phyloP scores from a whole-genome alignment of 2,329 filamentous ascomycete species.

The Paecilomyces niveus region DNA sequence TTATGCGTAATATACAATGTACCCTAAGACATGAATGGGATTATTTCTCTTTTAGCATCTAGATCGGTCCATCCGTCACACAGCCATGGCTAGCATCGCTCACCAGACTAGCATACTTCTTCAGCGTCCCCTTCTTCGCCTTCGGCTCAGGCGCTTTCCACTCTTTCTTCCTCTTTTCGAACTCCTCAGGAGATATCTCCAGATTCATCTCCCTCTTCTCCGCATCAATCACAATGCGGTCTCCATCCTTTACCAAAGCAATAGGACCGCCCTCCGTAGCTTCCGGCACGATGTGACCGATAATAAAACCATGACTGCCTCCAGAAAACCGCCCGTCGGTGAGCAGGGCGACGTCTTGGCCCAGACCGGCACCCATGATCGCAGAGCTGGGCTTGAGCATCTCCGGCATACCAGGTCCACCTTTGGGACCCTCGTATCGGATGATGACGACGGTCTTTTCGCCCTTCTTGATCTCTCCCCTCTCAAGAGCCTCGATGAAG shows the following conservation, averaged over 20 bases:
- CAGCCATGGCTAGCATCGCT: conserved; percentile 47
- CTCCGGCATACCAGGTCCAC: conserved; percentile 63
- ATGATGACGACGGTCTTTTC: conserved; percentile 66
- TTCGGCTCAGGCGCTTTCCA: not conserved
- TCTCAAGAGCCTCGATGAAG: conserved; percentile 58
- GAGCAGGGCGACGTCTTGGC: not conserved
- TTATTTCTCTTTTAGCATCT: not conserved
- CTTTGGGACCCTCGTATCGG: conserved; percentile 62
- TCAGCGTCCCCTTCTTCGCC: conserved; percentile 28
- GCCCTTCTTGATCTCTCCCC: conserved; percentile 58
- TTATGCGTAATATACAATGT: too few species aligned
- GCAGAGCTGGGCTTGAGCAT: conserved; percentile 63
- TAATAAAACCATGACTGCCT: not conserved
- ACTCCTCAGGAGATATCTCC: not conserved
- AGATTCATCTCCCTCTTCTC: not conserved
- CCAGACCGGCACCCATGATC: conserved; percentile 60
- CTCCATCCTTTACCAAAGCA: not conserved
- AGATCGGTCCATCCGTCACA: not conserved
- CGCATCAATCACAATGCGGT: not conserved
- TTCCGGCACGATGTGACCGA: not conserved
- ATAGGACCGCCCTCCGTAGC: not conserved
- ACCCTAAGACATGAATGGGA: not conserved
- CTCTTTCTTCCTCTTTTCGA: not conserved
- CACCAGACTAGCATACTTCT: conserved; percentile 59
- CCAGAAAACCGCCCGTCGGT: not conserved